Percentiles rank a stretch among this genome's conserved stretches.
These are phyloP conservation scores for Juncus effusus DNA, from an alignment of 176 grass and related monocot genomes.

Conservation along the genomic window DNA sequence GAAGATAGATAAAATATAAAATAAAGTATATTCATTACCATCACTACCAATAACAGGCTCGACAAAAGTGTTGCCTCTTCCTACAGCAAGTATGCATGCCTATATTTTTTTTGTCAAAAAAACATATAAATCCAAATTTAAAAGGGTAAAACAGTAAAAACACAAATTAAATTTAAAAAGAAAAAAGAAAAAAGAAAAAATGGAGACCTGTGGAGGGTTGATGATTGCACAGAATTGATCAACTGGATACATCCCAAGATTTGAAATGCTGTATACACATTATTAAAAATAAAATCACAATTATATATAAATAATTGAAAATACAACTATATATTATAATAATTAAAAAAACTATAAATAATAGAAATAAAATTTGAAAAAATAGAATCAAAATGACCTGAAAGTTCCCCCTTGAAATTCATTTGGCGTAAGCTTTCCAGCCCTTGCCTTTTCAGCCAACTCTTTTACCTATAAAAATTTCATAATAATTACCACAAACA, in stretches of 20 bases:
- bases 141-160: not conserved
- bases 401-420: constrained; percentile 90
- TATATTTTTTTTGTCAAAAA: constrained; percentile 22
- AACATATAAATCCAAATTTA: not conserved
- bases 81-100: constrained; percentile 87
- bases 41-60: constrained; percentile 71
- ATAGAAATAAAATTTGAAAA: constrained; percentile 7
- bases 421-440: constrained; percentile 80
- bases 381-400: constrained; percentile 44
- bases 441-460: constrained; percentile 79
- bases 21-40: constrained; percentile 44
- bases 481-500: not conserved
- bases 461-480: constrained; percentile 68
- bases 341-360: constrained; percentile 14
- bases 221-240: constrained; percentile 99
- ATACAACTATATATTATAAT: constrained; percentile 18
- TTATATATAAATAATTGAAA: too few relatives aligned
- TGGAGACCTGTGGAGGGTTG: constrained; percentile 83
- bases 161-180: not conserved
- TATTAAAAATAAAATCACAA: too few relatives aligned
- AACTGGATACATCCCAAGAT: constrained; percentile 96
- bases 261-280: constrained; percentile 67
- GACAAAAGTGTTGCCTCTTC: constrained; percentile 78
- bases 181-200: not conserved
- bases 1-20: constrained; percentile 18